These are phyloP conservation scores for Hippophae gyantsensis DNA, from an alignment of 306 rosid genomes.

Conservation along the genomic window DNA sequence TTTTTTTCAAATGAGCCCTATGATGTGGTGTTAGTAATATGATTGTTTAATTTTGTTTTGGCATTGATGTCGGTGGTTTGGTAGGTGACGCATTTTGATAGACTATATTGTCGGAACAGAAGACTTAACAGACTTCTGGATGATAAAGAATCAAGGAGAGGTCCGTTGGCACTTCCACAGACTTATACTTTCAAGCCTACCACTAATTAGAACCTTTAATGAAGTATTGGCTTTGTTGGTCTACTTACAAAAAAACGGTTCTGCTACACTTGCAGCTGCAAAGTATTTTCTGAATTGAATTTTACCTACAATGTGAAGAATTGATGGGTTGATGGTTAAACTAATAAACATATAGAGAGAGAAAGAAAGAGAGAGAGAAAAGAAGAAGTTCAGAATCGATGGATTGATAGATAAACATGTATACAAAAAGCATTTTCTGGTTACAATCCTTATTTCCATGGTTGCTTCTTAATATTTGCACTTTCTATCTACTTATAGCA, in stretches of 20 bases:
- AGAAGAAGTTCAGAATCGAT: too few species aligned
- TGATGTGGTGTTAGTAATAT: not conserved
- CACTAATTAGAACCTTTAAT: constrained; percentile 11
- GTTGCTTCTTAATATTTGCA: not conserved
- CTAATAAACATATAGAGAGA: too few species aligned
- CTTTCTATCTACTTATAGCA: not conserved
- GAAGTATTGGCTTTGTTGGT: constrained; percentile 9
- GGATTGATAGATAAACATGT: not conserved
- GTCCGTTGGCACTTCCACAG: constrained; percentile 72
- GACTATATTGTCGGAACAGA: constrained; percentile 63
- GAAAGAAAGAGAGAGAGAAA: too few species aligned
- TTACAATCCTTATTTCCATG: not conserved
- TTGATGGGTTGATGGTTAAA: too few species aligned
- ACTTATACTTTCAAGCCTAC: constrained; percentile 51
- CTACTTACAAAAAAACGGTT: not conserved
- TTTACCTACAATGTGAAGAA: too few species aligned
- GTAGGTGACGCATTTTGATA: constrained; percentile 92
- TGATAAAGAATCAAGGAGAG: constrained; percentile 73
- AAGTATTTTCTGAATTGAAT: not conserved
- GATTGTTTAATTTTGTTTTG: constrained; percentile 12
- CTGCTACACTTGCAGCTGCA: constrained; percentile 7
- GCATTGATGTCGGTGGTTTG: not conserved
- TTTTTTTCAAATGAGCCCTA: not conserved
- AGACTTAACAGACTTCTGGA: constrained; percentile 81
- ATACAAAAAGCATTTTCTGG: not conserved